Base-by-base conservation (phyloP, 2,329 filamentous ascomycete species). In the Fusarium floridanum region DNA sequence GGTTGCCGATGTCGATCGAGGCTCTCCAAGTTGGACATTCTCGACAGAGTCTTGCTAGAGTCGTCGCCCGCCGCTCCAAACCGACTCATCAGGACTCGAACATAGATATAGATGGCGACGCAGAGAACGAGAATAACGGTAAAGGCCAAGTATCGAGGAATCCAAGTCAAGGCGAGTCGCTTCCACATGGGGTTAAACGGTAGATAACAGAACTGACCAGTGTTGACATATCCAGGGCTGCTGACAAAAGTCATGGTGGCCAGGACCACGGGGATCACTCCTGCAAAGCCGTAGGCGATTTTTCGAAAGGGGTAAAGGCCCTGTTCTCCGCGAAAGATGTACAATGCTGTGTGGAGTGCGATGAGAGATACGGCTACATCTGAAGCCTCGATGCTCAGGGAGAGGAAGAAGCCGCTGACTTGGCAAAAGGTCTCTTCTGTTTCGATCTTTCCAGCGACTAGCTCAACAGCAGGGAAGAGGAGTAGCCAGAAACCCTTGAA, bases 361-460 rank as follows among this genome's bases (percentile, higher is more conserved):
- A 96, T 94, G 67, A 94, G 86, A 16, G 95, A 85, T 17, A 94
- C 91, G 11, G 92, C 89, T 65, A 93, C 86, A 78, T 96, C 93
- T 84, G 90, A 91, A 34, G 91, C 89, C 80, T 94, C 91, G 67
- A 93, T 90, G n/a, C 90, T 90, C 60, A 91, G 82, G 6, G 91
- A 84, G 36, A 94, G 85, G 69, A 93, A 87, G 82, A 93, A 95
- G 1, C 93, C 93, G 74, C 88, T 91, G 50, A 88, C 84, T 82
- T 94, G 91, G 79, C 93, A 95, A 73, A 93, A 91, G 1, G 81
- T 80, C 4, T 89, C 89, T 1, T 81, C 74, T 29, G 88, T 89
- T 11, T 76, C 65, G 64, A 93, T 83, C 0, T 82, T 84, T 3
- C 90, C 89, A 6, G 81, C 80, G 1, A 82, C 80, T 37, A 95